Evolutionary conservation across 1,284 basidiomycete genomes (phyloP).

Genomic region (Trichosporon faecale): DNA sequence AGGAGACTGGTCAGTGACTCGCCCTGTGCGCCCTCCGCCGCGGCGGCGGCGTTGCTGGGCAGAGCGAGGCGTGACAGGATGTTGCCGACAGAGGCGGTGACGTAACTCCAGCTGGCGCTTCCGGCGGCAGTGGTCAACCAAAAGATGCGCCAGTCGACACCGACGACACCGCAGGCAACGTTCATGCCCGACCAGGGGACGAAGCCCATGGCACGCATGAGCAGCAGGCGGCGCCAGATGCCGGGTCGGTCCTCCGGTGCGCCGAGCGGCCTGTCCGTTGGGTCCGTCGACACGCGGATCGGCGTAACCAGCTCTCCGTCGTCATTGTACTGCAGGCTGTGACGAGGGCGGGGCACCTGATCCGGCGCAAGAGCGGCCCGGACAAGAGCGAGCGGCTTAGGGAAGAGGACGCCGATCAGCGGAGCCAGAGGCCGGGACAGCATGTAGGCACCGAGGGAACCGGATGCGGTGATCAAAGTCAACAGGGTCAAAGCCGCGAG

Average conservation of each 20-base stretch:
- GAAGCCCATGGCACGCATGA: slow-evolving; percentile 80
- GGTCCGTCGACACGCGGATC: slow-evolving; percentile 36
- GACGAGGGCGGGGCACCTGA: slow-evolving; percentile 25
- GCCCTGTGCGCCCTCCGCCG: slow-evolving; percentile 27
- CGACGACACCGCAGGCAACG: slow-evolving; percentile 84
- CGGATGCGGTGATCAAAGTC: slow-evolving; percentile 75
- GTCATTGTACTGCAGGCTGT: background rate
- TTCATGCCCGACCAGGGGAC: slow-evolving; percentile 94
- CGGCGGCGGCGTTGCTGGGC: slow-evolving; percentile 24
- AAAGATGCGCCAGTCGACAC: slow-evolving; percentile 76
- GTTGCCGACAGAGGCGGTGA: slow-evolving; percentile 50
- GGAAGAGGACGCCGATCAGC: slow-evolving; percentile 72
- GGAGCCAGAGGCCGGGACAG: slow-evolving; percentile 80
- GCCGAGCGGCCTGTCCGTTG: slow-evolving; percentile 33
- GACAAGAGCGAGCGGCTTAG: slow-evolving; percentile 71
- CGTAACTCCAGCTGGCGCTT: slow-evolving; percentile 68
- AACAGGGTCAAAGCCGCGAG: slow-evolving; percentile 71
- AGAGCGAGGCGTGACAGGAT: slow-evolving; percentile 48
- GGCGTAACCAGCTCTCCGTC: slow-evolving; percentile 48
- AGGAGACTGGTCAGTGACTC: slow-evolving; percentile 50
- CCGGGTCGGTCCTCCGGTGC: slow-evolving; percentile 43
- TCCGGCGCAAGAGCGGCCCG: slow-evolving; percentile 47
- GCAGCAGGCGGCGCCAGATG: slow-evolving; percentile 76
- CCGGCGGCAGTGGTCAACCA: slow-evolving; percentile 77
- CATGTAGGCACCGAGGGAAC: slow-evolving; percentile 73